These are phyloP conservation scores for Fraxinus floribunda DNA, from an alignment of 305 asterid species.

Conservation along the genomic window DNA sequence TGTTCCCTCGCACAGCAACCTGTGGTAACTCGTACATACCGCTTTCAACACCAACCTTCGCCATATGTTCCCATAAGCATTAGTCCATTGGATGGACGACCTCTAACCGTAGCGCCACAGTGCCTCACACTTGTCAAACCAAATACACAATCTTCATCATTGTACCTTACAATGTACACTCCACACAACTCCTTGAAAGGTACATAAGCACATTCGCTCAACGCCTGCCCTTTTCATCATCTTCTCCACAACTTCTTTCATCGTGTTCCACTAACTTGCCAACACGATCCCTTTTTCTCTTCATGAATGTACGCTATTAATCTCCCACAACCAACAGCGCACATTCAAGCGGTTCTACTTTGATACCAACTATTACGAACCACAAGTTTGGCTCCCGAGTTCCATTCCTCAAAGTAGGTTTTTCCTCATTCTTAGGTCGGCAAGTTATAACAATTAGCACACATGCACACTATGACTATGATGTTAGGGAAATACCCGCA, in stretches of 20 bases:
- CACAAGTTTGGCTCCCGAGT: not conserved
- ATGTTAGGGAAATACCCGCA: not conserved
- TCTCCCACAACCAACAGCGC: too few relatives aligned
- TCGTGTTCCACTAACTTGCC: too few relatives aligned
- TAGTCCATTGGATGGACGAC: not conserved
- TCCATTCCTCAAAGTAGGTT: not conserved
- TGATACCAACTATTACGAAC: not conserved
- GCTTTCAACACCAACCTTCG: not conserved
- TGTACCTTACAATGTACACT: too few relatives aligned
- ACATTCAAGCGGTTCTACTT: not conserved
- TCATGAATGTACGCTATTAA: too few relatives aligned
- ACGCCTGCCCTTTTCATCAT: too few relatives aligned
- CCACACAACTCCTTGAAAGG: too few relatives aligned
- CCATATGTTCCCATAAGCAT: not conserved
- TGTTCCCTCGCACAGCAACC: not conserved
- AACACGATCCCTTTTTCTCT: too few relatives aligned
- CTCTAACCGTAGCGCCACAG: not conserved
- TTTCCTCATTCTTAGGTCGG: not conserved
- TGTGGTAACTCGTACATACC: not conserved
- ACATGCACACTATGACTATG: not conserved
- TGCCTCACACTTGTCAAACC: not conserved
- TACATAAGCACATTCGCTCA: too few relatives aligned
- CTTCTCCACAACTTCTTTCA: too few relatives aligned
- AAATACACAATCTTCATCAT: not conserved
- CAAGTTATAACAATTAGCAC: not conserved